Evolutionary conservation across 2,329 filamentous ascomycete species (phyloP).

Genomic region (Stenocarpella maydis): DNA sequence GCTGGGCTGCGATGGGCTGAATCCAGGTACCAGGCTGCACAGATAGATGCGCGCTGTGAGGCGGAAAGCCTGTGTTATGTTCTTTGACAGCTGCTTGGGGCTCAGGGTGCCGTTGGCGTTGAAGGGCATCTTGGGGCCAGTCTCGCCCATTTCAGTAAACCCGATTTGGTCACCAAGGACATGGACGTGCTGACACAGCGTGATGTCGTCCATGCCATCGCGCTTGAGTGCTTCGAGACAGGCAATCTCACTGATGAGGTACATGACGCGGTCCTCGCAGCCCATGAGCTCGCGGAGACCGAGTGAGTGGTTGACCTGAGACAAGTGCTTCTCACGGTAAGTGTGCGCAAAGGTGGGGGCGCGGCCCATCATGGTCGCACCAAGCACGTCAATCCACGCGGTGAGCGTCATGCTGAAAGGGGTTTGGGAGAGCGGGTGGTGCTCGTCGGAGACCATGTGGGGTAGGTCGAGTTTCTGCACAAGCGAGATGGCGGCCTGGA

Average conservation of each 20-base stretch:
- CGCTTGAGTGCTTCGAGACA: slow-evolving; percentile 90
- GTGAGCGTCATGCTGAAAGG: slow-evolving; percentile 96
- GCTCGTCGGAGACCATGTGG: slow-evolving; percentile 67
- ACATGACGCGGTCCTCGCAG: slow-evolving; percentile 97
- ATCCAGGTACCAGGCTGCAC: slow-evolving; percentile 93
- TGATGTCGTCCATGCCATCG: slow-evolving; percentile 83
- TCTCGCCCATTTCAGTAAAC: slow-evolving; percentile 74
- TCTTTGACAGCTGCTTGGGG: slow-evolving; percentile 83
- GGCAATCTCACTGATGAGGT: slow-evolving; percentile 95
- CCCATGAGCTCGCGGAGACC: slow-evolving; percentile 95
- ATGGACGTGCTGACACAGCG: slow-evolving; percentile 87
- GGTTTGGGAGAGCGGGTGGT: slow-evolving; percentile 68
- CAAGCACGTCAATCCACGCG: slow-evolving; percentile 96
- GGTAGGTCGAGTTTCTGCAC: slow-evolving; percentile 87
- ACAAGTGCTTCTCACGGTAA: slow-evolving; percentile 94
- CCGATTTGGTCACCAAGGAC: slow-evolving; percentile 89
- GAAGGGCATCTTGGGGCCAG: slow-evolving; percentile 66
- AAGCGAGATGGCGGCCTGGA: slow-evolving; percentile 86
- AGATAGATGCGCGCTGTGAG: slow-evolving; percentile 94
- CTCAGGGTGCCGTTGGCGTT: slow-evolving; percentile 78
- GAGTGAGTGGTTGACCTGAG: slow-evolving; percentile 64
- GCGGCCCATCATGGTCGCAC: slow-evolving; percentile 87
- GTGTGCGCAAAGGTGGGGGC: slow-evolving; percentile 90
- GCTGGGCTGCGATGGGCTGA: slow-evolving; percentile 76
- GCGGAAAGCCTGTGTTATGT: slow-evolving; percentile 91